These are phyloP conservation scores for Lactifluus echinatus DNA, from an alignment of 768 basidiomycete species.

Conservation along the genomic window DNA sequence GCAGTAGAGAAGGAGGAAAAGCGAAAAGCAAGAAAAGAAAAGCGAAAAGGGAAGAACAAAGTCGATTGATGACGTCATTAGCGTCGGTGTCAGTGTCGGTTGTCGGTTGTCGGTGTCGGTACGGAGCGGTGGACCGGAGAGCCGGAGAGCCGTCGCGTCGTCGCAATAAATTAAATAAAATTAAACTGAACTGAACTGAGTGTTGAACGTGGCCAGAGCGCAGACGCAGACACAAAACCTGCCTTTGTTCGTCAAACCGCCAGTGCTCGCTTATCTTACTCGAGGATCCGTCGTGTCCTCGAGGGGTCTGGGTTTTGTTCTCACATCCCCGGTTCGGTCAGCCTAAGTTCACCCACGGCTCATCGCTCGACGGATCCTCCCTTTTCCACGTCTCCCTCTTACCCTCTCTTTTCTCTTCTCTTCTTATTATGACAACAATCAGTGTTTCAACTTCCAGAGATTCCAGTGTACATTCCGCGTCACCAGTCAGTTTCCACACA, in stretches of 20 bases:
- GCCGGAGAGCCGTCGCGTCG: too few species aligned
- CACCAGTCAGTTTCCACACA: slow-evolving; percentile 24
- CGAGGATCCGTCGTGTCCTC: slow-evolving; percentile 45
- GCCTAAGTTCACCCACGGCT: slow-evolving; percentile 27
- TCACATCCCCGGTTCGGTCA: slow-evolving; percentile 36
- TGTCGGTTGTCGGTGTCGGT: too few species aligned
- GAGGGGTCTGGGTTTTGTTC: slow-evolving; percentile 35
- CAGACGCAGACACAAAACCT: neutral
- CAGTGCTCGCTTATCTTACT: neutral
- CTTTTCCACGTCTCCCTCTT: neutral
- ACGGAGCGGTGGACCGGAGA: too few species aligned
- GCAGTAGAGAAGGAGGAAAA: slow-evolving; percentile 58
- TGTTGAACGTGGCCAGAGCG: neutral
- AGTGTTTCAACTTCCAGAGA: slow-evolving; percentile 9
- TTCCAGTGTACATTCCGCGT: slow-evolving; percentile 21
- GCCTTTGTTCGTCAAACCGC: slow-evolving; percentile 1
- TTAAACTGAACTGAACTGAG: too few species aligned
- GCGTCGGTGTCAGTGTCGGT: too few species aligned
- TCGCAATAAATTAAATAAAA: too few species aligned
- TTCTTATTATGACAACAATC: slow-evolving; percentile 19
- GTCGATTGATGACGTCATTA: too few species aligned
- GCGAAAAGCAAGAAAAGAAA: slow-evolving; percentile 66
- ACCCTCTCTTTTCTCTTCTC: slow-evolving; percentile 16
- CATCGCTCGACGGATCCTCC: slow-evolving; percentile 47
- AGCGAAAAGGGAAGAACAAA: slow-evolving; percentile 41